Evolutionary conservation across 2,329 filamentous ascomycete genomes (phyloP).

Genomic region (Cryphonectria nitschkei): DNA sequence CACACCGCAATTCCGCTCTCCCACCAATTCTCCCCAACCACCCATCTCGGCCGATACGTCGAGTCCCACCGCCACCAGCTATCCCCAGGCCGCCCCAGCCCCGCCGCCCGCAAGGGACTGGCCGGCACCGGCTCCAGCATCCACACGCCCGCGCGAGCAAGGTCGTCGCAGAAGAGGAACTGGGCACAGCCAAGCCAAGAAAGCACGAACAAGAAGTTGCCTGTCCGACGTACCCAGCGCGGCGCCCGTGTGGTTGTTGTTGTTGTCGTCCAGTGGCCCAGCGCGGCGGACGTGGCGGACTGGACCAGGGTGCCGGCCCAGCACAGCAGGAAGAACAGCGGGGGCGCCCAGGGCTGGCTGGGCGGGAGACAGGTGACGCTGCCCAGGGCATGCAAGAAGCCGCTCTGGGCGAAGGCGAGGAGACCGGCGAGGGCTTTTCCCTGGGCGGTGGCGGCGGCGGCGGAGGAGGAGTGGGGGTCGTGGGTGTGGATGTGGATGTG

Average conservation of each 20-base stretch:
- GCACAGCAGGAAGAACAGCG: slow-evolving; percentile 75
- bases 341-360: slow-evolving; percentile 55
- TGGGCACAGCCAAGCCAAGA: slow-evolving; percentile 72
- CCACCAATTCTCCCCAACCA: slow-evolving; percentile 67
- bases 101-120: slow-evolving; percentile 69
- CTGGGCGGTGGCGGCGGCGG: slow-evolving; percentile 21
- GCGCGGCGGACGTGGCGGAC: slow-evolving; percentile 38
- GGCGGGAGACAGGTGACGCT: slow-evolving; percentile 66
- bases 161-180: slow-evolving; percentile 72
- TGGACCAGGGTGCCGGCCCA: slow-evolving; percentile 68
- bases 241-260: slow-evolving; percentile 26
- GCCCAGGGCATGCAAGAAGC: slow-evolving; percentile 70
- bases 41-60: slow-evolving; percentile 56
- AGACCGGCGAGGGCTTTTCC: slow-evolving; percentile 41
- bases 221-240: slow-evolving; percentile 46
- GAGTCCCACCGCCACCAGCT: slow-evolving; percentile 70
- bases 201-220: slow-evolving; percentile 66
- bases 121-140: slow-evolving; percentile 81
- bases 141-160: slow-evolving; percentile 75
- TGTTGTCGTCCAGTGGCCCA: slow-evolving; percentile 22
- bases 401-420: slow-evolving; percentile 68
- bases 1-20: slow-evolving; percentile 46
- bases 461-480: slow-evolving; percentile 35
- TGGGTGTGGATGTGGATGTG: slow-evolving; percentile 40
- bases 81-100: slow-evolving; percentile 64